Evolutionary conservation across 2,329 filamentous ascomycete species (phyloP).

Genomic region (Aureobasidium vineae): DNA sequence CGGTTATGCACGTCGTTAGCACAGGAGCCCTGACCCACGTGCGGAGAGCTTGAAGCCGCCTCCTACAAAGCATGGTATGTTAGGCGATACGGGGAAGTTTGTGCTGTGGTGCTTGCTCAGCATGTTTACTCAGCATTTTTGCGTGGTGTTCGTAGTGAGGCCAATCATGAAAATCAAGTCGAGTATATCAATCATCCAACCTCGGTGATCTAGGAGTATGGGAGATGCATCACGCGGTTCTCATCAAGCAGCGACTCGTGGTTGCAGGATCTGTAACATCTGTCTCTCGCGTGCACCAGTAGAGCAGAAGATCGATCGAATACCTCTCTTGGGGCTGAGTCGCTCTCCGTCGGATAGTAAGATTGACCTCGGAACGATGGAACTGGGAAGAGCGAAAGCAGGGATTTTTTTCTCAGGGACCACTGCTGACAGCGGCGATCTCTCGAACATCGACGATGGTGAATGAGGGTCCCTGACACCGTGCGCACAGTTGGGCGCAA

Average conservation of each 20-base stretch:
- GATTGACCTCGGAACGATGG: conserved; percentile 9
- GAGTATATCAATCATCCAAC: no score
- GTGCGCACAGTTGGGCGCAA: conserved; percentile 11
- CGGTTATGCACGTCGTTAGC: conserved; percentile 3
- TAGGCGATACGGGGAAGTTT: conserved; percentile 1
- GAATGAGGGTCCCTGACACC: background rate
- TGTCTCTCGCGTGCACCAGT: background rate
- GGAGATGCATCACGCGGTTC: background rate
- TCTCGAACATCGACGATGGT: conserved; percentile 13
- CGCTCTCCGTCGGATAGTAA: conserved; percentile 8
- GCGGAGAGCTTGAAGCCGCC: conserved; percentile 9
- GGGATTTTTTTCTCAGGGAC: conserved; percentile 15
- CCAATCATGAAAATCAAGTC: no score
- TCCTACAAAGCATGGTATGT: background rate
- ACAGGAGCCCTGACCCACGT: conserved; percentile 6
- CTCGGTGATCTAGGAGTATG: background rate
- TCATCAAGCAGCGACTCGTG: background rate
- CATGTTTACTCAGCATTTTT: background rate
- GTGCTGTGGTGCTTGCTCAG: background rate
- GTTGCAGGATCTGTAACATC: background rate
- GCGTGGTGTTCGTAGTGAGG: background rate
- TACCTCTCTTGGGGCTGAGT: background rate
- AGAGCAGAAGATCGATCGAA: conserved; percentile 15
- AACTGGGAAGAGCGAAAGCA: conserved; percentile 10
- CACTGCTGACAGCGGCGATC: conserved; percentile 20